Conservation (phyloP, 495 filamentous ascomycete genomes). For the Tuber indicum region DNA sequence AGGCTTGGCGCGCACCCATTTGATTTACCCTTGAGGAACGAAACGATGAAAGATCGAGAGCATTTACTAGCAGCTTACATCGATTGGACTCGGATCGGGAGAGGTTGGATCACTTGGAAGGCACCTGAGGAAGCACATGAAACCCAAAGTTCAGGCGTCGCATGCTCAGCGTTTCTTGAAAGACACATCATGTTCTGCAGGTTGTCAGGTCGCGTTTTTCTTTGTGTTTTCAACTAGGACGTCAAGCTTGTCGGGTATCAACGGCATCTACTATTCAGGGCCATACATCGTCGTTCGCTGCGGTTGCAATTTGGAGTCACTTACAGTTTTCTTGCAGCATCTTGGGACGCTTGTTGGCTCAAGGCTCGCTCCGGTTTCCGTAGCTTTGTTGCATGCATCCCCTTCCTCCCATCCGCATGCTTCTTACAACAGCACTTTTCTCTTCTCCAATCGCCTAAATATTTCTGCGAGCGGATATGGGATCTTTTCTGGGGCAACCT, state of each 20-base stretch:
- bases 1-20: conserved; percentile 28
- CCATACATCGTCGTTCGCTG: conserved; percentile 22
- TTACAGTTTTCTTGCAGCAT: conserved; percentile 9
- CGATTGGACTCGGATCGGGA: conserved; percentile 42
- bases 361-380: conserved; percentile 31
- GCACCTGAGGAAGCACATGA: conserved; percentile 23
- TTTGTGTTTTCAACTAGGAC: conserved; percentile 1
- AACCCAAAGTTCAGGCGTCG: conserved; percentile 31
- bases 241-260: not conserved
- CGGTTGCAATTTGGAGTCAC: conserved; percentile 21
- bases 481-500: conserved; percentile 30
- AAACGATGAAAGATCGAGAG: conserved; percentile 42
- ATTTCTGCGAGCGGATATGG: conserved; percentile 25
- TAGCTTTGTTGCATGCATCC: conserved; percentile 38
- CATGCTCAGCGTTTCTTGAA: conserved; percentile 14
- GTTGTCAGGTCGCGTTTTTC: not conserved
- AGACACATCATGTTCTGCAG: not conserved
- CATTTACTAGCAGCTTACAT: conserved; percentile 31
- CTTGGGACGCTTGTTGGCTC: conserved; percentile 12
- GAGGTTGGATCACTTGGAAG: conserved; percentile 41
- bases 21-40: conserved; percentile 41
- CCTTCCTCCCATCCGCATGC: conserved; percentile 13
- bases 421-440: conserved; percentile 1
- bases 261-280: not conserved
- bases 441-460: conserved; percentile 4